Percentiles rank a stretch among this genome's conserved stretches.
These are phyloP conservation scores for Brettanomyces nanus DNA, from an alignment of 805 yeast genomes.

Conservation along the genomic window DNA sequence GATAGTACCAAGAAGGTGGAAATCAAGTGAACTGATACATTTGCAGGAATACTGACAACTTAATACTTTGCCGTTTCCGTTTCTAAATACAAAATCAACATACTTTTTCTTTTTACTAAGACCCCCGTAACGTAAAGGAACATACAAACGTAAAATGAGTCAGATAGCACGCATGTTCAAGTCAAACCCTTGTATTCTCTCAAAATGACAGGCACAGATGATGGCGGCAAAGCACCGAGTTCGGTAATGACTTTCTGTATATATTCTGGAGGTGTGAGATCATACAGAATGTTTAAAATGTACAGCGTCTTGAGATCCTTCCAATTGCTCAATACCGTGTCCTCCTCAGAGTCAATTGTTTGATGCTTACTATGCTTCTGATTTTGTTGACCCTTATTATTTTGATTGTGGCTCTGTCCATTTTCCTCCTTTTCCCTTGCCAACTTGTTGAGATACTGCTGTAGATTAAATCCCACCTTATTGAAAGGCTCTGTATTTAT, in stretches of 20 bases:
- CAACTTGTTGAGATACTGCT: conserved; percentile 45
- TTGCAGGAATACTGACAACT: no score
- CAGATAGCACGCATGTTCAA: no score
- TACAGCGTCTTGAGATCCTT: conserved; percentile 53
- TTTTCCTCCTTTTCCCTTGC: conserved; percentile 20
- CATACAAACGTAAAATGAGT: no score
- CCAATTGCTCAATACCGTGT: conserved; percentile 48
- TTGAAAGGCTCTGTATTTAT: conserved; percentile 49
- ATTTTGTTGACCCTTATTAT: conserved; percentile 12
- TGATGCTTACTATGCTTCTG: conserved; percentile 14
- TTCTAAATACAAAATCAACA: no score
- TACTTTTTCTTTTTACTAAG: no score
- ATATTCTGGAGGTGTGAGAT: conserved; percentile 87
- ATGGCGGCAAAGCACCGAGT: conserved; percentile 92
- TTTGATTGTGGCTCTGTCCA: conserved; percentile 21
- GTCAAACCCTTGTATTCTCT: conserved; percentile 71
- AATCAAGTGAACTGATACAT: conserved; percentile 31
- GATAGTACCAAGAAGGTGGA: conserved; percentile 46
- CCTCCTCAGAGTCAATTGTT: conserved; percentile 26
- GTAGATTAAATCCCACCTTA: conserved; percentile 54
- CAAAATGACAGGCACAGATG: conserved; percentile 95
- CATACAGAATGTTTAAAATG: conserved; percentile 81
- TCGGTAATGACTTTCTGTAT: conserved; percentile 94
- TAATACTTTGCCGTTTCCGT: no score
- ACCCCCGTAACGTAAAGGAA: no score